Conservation (phyloP, 2,329 filamentous ascomycete genomes). For the Trichoderma gracile region DNA sequence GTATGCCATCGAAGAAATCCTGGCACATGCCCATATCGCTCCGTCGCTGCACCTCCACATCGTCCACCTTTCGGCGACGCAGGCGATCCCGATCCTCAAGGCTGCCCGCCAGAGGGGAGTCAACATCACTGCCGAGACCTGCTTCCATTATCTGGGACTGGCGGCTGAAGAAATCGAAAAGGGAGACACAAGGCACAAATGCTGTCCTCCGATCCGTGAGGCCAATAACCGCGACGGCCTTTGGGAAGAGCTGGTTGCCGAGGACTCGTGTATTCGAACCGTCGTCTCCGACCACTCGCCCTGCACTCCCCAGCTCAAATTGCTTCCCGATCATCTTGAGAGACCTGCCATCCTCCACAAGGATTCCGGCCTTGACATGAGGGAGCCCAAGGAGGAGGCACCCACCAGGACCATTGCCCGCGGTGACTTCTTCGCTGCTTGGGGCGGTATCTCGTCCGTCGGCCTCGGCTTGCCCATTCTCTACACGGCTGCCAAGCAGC, state of each 20-base stretch:
- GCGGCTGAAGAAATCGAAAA: conserved; percentile 78
- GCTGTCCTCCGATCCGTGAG: conserved; percentile 86
- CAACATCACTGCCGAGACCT: conserved; percentile 91
- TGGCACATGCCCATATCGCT: conserved; percentile 76
- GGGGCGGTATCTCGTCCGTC: conserved; percentile 94
- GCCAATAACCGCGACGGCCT: conserved; percentile 79
- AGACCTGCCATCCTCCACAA: conserved; percentile 46
- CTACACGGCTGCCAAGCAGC: conserved; percentile 71
- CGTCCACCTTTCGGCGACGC: conserved; percentile 86
- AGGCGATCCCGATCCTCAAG: conserved; percentile 79
- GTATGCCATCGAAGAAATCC: conserved; percentile 82
- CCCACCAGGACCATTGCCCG: conserved; percentile 43
- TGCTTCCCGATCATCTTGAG: conserved; percentile 68
- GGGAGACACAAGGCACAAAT: conserved; percentile 91
- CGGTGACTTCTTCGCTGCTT: conserved; percentile 93
- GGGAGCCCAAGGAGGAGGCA: conserved; percentile 35
- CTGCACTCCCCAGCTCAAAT: conserved; percentile 91
- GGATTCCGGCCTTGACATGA: conserved; percentile 57
- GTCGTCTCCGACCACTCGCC: conserved; percentile 95
- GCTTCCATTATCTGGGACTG: conserved; percentile 90
- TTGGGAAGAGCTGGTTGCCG: conserved; percentile 75
- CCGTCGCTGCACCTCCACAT: conserved; percentile 87
- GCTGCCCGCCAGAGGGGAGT: conserved; percentile 71
- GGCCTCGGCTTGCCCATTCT: conserved; percentile 90
- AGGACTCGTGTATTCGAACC: conserved; percentile 81